Evolutionary conservation across 2,329 filamentous ascomycete species (phyloP).

Genomic region (Penicillium aurantiogriseum): DNA sequence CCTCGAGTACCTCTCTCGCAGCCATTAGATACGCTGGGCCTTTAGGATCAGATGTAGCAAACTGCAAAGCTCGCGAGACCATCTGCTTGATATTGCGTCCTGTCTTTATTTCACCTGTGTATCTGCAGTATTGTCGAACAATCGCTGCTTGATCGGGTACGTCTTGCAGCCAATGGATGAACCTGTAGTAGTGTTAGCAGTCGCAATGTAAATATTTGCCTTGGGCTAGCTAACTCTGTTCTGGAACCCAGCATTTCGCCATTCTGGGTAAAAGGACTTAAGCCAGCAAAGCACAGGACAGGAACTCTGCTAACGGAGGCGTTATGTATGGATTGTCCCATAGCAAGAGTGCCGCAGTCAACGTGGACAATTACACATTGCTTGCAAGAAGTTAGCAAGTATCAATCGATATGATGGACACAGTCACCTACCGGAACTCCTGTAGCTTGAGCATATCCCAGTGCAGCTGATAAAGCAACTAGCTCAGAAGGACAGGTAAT

Average conservation of each 20-base stretch:
- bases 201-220: not conserved
- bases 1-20: conserved; percentile 76
- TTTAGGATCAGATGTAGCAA: conserved; percentile 70
- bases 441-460: conserved; percentile 70
- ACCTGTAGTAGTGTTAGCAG: conserved; percentile 4
- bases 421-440: conserved; percentile 55
- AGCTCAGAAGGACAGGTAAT: conserved; percentile 79
- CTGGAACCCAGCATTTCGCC: conserved; percentile 70
- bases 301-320: conserved; percentile 69
- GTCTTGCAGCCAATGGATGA: conserved; percentile 78
- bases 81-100: conserved; percentile 82
- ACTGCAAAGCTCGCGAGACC: conserved; percentile 76
- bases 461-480: conserved; percentile 77
- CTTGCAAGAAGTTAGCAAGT: conserved; percentile 2
- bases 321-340: conserved; percentile 76
- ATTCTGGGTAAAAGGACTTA: conserved; percentile 70
- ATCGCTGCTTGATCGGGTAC: conserved; percentile 76
- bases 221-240: conserved; percentile 59
- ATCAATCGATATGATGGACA: not conserved
- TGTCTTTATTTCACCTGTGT: conserved; percentile 75
- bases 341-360: conserved; percentile 73
- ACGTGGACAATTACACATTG: conserved; percentile 71
- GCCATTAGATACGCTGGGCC: conserved; percentile 78
- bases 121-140: conserved; percentile 78
- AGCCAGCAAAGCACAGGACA: conserved; percentile 71